Evolutionary conservation across 108 stramenopile species (phyloP).

Genomic region (Conticribra guillardii): DNA sequence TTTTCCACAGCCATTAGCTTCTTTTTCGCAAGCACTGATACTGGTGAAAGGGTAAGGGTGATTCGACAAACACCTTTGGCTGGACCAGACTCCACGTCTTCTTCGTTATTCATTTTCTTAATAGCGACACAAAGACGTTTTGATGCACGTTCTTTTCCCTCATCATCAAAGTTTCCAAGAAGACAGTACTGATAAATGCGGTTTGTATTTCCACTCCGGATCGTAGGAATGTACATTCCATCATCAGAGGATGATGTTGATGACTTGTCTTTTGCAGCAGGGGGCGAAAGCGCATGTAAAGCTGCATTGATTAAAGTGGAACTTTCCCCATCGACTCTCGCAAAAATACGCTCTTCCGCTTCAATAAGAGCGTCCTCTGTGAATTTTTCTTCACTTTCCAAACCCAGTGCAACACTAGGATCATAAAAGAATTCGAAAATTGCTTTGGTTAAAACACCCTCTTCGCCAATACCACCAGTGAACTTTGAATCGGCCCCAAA

Average conservation of each 20-base stretch:
- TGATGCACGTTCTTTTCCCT: slow-evolving; percentile 30
- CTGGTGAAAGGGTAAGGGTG: slow-evolving; percentile 37
- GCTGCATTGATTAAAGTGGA: slow-evolving; percentile 33
- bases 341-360: slow-evolving; percentile 43
- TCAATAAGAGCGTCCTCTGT: slow-evolving; percentile 16
- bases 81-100: slow-evolving; percentile 21
- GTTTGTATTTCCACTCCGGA: slow-evolving; percentile 51
- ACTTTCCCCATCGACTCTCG: slow-evolving; percentile 13
- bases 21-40: slow-evolving; percentile 42
- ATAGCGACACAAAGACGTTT: slow-evolving; percentile 48
- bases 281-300: slow-evolving; percentile 33
- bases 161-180: slow-evolving; percentile 41
- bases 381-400: neutral
- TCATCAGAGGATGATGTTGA: slow-evolving; percentile 19
- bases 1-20: slow-evolving; percentile 39
- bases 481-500: slow-evolving; percentile 48
- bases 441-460: slow-evolving; percentile 45
- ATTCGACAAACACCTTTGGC: slow-evolving; percentile 47
- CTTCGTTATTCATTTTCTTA: slow-evolving; percentile 18
- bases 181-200: slow-evolving; percentile 45
- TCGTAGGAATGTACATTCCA: slow-evolving; percentile 37
- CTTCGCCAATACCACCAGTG: slow-evolving; percentile 49
- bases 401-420: slow-evolving; percentile 2
- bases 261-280: neutral
- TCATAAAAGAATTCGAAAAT: slow-evolving; percentile 46